Base-by-base conservation (phyloP, 2,329 filamentous ascomycete genomes). In the Colletotrichum tamarilloi region DNA sequence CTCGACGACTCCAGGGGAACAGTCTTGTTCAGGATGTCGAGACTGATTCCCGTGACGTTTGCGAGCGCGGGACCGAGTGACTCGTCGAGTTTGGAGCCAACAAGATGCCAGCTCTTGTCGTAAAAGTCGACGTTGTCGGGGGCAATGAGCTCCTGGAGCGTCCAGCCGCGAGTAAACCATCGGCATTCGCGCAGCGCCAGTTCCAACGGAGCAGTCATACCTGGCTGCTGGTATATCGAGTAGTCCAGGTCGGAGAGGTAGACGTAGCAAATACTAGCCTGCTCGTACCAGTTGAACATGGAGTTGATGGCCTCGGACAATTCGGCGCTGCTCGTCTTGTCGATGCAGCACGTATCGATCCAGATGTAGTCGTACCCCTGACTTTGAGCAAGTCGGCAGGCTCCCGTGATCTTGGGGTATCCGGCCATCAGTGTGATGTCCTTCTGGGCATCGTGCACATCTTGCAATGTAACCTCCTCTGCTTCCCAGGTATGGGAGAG, bases 1-100 rank as follows among this genome's bases (percentile, higher is more conserved):
- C 76, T 75, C 35, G 67, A 78, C 64, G 70, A 76, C n/a, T 19
- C 38, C 79, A 70, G 32, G 24, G 57, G 32, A 4, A 42, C 14
- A 6, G 32, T 60, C 57, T 64, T 81, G 78, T 1, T 38, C 35
- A 68, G n/a, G 7, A 68, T 38, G 19, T 52, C 16, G 14, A 19
- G 22, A 19, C 60, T 42, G 49, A 83, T 83, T 1, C 76, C 70
- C 3, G 82, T 84, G 30, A 80, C 78, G 2, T 62, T 56, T 4
- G 77, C 75, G 8, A 84, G 67, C 58, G 4, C 24, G 32, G 32
- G 57, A 16, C 32, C 57, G 5, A 60, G 38, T 12, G 58, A 5
- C 75, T 72, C 14, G 58, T 74, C 68, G 11, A 73, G 49, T 5
- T 42, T 78, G 24, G 66, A 78, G 59, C 76, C 78, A 4, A 79